Evolutionary conservation across 2,329 filamentous ascomycete genomes (phyloP).

Genomic region (Fusarium fujikuroi): DNA sequence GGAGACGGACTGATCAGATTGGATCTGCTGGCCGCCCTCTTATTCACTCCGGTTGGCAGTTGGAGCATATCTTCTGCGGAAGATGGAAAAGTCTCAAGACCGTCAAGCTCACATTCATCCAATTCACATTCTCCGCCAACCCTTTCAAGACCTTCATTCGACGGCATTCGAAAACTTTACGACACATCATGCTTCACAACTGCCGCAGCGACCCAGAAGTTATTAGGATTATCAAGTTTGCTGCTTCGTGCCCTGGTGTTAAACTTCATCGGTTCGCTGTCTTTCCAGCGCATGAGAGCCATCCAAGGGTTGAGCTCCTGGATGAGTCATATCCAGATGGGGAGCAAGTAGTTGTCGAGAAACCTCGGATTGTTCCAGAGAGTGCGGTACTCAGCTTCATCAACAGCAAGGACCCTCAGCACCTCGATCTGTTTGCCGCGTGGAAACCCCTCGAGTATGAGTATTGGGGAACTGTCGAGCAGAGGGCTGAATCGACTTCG

Average conservation of each 20-base stretch:
- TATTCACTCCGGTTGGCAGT: not conserved
- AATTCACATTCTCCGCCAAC: not conserved
- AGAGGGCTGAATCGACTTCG: not conserved
- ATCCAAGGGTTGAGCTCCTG: not conserved
- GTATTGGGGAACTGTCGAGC: not conserved
- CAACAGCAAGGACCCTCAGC: not conserved
- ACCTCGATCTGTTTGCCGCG: not conserved
- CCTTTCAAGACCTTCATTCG: not conserved
- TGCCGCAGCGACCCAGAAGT: not conserved
- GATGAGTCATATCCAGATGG: not conserved
- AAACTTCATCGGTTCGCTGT: slow-evolving; percentile 13
- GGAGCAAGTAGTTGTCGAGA: too few relatives aligned
- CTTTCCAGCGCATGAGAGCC: not conserved
- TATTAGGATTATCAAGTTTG: not conserved
- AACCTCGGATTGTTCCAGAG: not conserved
- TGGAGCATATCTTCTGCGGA: not conserved
- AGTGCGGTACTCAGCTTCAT: not conserved
- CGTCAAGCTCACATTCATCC: not conserved
- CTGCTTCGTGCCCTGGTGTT: not conserved
- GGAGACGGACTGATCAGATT: not conserved
- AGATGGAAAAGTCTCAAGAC: not conserved
- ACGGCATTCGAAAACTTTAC: not conserved
- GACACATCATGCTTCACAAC: not conserved
- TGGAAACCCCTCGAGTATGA: not conserved
- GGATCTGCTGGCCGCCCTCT: not conserved